A percentile compares a stretch with the other conserved stretches of the same genome.
These are phyloP conservation scores for Aureobasidium sp. DNA, from an alignment of 2,329 filamentous ascomycete species.

Conservation along the genomic window DNA sequence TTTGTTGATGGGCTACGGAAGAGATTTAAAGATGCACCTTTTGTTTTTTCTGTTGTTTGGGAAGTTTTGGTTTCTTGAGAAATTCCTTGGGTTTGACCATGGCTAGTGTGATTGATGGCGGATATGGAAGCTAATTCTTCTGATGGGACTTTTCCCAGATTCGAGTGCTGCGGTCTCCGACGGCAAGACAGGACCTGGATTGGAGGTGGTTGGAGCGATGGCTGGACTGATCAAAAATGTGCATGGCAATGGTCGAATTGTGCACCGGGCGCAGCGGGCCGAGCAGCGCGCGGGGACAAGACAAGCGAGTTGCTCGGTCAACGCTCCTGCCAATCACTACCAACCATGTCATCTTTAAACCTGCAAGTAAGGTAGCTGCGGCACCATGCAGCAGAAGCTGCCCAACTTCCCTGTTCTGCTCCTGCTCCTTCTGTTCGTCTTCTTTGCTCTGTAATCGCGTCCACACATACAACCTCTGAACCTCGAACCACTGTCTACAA, in stretches of 20 bases:
- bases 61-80: slow-evolving; percentile 11
- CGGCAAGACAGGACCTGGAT: not conserved
- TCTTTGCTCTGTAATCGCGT: not conserved
- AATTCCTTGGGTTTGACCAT: slow-evolving; percentile 11
- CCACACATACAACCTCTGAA: not conserved
- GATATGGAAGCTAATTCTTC: not conserved
- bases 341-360: not conserved
- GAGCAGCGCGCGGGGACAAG: not conserved
- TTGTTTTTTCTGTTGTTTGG: slow-evolving; percentile 12
- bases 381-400: slow-evolving; percentile 6
- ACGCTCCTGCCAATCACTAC: slow-evolving; percentile 8
- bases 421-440: not conserved
- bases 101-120: not conserved
- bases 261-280: not conserved
- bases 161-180: not conserved
- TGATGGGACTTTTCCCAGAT: not conserved
- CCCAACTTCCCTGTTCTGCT: slow-evolving; percentile 2
- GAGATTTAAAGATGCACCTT: not conserved
- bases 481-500: not conserved
- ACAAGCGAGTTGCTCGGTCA: not conserved
- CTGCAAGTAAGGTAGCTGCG: not conserved
- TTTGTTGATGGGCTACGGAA: not conserved
- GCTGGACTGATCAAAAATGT: not conserved
- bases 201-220: not conserved
- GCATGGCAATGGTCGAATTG: not conserved